Evolutionary conservation across 1,139 yeast species (phyloP).

Genomic region (Yamadazyma songkhlaensis): DNA sequence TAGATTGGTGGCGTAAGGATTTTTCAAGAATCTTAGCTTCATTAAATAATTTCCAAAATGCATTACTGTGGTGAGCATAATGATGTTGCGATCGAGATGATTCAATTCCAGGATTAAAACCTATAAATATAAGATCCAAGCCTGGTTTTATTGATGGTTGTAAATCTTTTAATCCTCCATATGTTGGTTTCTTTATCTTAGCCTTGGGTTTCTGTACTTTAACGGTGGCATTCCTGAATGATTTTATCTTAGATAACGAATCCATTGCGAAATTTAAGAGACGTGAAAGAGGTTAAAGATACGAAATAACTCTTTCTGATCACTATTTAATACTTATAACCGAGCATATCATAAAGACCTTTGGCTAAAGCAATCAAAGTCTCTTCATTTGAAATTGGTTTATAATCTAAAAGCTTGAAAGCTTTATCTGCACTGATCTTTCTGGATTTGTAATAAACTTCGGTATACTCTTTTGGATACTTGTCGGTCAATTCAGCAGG

Average conservation of each 20-base stretch:
- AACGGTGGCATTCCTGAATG: conserved; percentile 5
- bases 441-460: not conserved
- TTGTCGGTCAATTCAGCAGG: not conserved
- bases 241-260: conserved; percentile 5
- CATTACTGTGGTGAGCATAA: conserved; percentile 70
- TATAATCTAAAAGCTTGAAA: not conserved
- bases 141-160: conserved; percentile 32
- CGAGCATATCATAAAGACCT: not conserved
- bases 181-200: not conserved
- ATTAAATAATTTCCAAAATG: conserved; percentile 67
- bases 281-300: too few species aligned
- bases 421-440: conserved; percentile 1
- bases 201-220: conserved; percentile 3
- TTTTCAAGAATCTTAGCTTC: conserved; percentile 33
- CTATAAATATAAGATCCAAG: conserved; percentile 55
- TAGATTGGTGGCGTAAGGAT: conserved; percentile 12
- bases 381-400: not conserved
- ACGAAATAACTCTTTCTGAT: too few species aligned
- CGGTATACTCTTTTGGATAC: not conserved
- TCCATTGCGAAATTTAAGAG: conserved; percentile 5
- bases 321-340: not conserved
- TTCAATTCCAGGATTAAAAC: conserved; percentile 71
- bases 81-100: conserved; percentile 67
- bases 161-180: conserved; percentile 21
- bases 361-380: not conserved